phyloP scores from a whole-genome alignment of 352 stramenopile genomes.

The Halophytophthora polymorphica region DNA sequence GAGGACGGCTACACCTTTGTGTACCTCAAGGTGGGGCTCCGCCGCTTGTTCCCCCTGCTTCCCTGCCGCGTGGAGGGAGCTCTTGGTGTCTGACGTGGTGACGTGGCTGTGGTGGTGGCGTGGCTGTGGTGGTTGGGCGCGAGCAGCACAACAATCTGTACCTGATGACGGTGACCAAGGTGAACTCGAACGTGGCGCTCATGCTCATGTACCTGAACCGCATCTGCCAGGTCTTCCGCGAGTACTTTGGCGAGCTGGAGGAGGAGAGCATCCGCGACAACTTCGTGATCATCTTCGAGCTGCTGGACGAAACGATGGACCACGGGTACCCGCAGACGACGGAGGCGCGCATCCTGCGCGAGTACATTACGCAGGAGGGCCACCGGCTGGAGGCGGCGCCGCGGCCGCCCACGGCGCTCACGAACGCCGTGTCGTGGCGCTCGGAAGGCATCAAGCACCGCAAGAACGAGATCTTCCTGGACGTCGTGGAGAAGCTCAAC shows the following conservation, averaged over 20 bases:
- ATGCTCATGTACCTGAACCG: slow-evolving; percentile 94
- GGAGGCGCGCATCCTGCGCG: slow-evolving; percentile 82
- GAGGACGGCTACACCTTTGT: slow-evolving; percentile 93
- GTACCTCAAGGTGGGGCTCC: slow-evolving; percentile 86
- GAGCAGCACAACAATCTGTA: slow-evolving; percentile 98
- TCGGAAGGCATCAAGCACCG: slow-evolving; percentile 99
- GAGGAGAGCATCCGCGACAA: slow-evolving; percentile 99
- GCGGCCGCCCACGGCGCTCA: slow-evolving; percentile 94
- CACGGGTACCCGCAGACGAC: slow-evolving; percentile 98
- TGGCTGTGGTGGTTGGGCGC: slow-evolving; percentile 1
- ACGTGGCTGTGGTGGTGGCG: not conserved
- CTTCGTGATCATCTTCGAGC: slow-evolving; percentile 99
- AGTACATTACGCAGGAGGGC: slow-evolving; percentile 98
- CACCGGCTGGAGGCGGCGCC: slow-evolving; percentile 92
- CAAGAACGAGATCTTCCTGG: slow-evolving; percentile 99
- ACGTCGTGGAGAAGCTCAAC: slow-evolving; percentile 99
- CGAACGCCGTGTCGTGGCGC: slow-evolving; percentile 98
- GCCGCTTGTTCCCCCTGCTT: not conserved
- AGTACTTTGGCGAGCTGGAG: slow-evolving; percentile 99
- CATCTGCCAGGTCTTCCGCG: slow-evolving; percentile 95
- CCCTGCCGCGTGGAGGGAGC: not conserved
- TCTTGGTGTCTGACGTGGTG: not conserved
- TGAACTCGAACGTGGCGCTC: slow-evolving; percentile 98
- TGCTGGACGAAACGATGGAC: slow-evolving; percentile 99
- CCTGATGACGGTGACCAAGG: slow-evolving; percentile 97